These are phyloP conservation scores for Coffea humblotiana DNA, from an alignment of 305 asterid genomes.

Conservation along the genomic window DNA sequence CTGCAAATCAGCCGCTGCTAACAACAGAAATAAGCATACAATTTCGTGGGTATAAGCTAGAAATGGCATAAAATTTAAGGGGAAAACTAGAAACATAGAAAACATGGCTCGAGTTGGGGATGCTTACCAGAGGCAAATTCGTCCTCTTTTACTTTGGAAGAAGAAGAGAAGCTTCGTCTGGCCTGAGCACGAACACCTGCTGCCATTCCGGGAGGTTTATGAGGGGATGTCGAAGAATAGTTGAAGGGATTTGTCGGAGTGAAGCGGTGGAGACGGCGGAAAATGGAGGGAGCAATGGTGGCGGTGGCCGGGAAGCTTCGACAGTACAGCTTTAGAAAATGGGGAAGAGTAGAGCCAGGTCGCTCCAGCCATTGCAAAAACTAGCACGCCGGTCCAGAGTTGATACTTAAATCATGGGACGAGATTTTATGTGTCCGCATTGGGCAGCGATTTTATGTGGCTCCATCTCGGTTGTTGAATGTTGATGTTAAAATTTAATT, in stretches of 20 bases:
- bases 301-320: background rate
- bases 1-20: constrained; percentile 69
- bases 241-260: constrained; percentile 18
- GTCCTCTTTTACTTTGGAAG: constrained; percentile 35
- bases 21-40: background rate
- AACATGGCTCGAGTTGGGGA: background rate
- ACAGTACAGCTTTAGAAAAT: constrained; percentile 24
- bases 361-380: constrained; percentile 49
- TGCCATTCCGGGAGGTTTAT: constrained; percentile 22
- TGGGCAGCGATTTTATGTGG: background rate
- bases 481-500: too few species aligned
- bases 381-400: too few species aligned
- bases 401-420: background rate
- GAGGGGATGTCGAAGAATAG: constrained; percentile 18
- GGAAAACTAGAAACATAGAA: background rate
- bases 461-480: background rate
- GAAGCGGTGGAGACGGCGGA: constrained; percentile 21
- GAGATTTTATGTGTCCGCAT: too few species aligned
- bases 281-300: constrained; percentile 8
- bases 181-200: constrained; percentile 46
- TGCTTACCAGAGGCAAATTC: constrained; percentile 60
- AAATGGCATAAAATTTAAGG: background rate
- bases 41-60: too few species aligned
- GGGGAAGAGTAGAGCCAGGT: constrained; percentile 36
- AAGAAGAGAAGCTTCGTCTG: constrained; percentile 49